Percentiles rank a stretch among this genome's conserved stretches.
Conservation (phyloP, 2,329 filamentous ascomycete genomes). For the Fusarium decemcellulare region DNA sequence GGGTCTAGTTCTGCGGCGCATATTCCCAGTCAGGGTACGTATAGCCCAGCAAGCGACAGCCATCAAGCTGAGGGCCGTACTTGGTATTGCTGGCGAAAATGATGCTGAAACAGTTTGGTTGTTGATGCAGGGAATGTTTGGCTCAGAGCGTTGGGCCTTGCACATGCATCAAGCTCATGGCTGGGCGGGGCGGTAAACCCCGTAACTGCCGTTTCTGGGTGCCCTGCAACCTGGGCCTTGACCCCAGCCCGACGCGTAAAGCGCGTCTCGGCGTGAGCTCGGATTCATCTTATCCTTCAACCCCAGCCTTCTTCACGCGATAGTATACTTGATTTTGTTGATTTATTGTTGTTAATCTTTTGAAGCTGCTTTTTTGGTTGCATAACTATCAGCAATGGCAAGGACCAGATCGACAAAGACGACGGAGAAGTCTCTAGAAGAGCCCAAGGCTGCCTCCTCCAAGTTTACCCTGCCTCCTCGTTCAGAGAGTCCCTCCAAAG, state of each 20-base stretch:
- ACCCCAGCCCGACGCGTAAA: constrained; percentile 35
- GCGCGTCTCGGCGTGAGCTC: constrained; percentile 24
- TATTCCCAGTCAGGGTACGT: constrained; percentile 37
- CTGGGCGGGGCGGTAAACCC: constrained; percentile 17
- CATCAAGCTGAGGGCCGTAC: constrained; percentile 35
- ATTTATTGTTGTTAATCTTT: background rate
- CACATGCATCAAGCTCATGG: constrained; percentile 17
- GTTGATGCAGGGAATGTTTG: constrained; percentile 40
- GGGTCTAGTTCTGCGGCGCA: constrained; percentile 33
- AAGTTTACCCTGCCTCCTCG: constrained; percentile 59
- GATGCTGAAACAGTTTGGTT: constrained; percentile 25
- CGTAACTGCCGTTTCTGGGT: constrained; percentile 24
- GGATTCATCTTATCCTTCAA: background rate
- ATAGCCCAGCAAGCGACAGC: constrained; percentile 30
- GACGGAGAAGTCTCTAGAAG: constrained; percentile 42
- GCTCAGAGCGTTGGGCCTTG: constrained; percentile 22
- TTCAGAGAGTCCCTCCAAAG: constrained; percentile 61
- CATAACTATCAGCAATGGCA: constrained; percentile 56
- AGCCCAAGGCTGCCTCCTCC: constrained; percentile 50
- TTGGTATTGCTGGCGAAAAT: constrained; percentile 13
- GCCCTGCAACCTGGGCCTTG: background rate
- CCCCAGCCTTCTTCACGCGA: too few relatives aligned
- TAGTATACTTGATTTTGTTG: background rate
- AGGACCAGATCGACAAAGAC: constrained; percentile 63
- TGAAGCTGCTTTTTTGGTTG: too few relatives aligned